phyloP scores from a whole-genome alignment of 2,329 filamentous ascomycete species.

The Fusarium hostae region DNA sequence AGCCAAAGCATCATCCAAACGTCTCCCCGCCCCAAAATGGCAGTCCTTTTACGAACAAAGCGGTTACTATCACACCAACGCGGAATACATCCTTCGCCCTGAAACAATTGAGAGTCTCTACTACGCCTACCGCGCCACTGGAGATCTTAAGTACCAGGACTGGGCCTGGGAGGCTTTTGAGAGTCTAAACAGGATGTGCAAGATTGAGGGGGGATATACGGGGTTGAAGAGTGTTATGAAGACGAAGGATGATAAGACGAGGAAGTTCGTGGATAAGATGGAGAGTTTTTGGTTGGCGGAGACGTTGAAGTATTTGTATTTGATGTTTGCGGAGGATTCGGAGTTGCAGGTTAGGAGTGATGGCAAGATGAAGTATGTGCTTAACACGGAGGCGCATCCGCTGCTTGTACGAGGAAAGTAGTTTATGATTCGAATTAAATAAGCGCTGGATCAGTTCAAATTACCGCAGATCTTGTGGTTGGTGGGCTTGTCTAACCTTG shows the following conservation, averaged over 20 bases:
- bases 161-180: slow-evolving; percentile 35
- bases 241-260: not conserved
- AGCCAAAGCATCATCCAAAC: slow-evolving; percentile 13
- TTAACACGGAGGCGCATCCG: slow-evolving; percentile 36
- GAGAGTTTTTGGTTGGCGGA: slow-evolving; percentile 40
- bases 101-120: slow-evolving; percentile 35
- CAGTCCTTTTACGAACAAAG: slow-evolving; percentile 20
- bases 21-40: slow-evolving; percentile 12
- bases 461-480: no score
- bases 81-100: slow-evolving; percentile 30
- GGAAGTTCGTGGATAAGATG: slow-evolving; percentile 31
- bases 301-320: slow-evolving; percentile 37
- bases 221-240: slow-evolving; percentile 25
- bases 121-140: slow-evolving; percentile 36
- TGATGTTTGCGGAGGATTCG: slow-evolving; percentile 32
- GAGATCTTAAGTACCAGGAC: slow-evolving; percentile 22
- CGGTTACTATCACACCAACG: slow-evolving; percentile 22
- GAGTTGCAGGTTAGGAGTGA: slow-evolving; percentile 31
- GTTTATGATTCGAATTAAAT: not conserved
- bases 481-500: no score
- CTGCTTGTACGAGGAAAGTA: not conserved
- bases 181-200: slow-evolving; percentile 13
- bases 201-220: slow-evolving; percentile 13
- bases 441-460: no score
- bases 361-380: slow-evolving; percentile 32